These are phyloP conservation scores for Kurtzmaniella quercitrusa DNA, from an alignment of 1,139 yeast species.

Conservation along the genomic window DNA sequence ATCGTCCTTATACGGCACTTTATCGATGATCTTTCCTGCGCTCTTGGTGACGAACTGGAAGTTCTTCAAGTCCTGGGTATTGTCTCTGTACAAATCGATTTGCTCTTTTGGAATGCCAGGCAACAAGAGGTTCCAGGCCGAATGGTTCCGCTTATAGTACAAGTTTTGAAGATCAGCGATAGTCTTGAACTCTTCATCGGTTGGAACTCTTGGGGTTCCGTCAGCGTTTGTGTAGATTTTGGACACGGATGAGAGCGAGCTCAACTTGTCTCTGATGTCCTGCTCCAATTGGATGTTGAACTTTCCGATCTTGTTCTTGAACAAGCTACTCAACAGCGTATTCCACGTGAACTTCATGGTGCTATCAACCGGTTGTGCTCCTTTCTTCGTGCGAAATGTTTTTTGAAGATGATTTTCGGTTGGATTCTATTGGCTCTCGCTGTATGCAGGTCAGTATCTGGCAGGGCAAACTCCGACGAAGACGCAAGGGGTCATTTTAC, in stretches of 20 bases:
- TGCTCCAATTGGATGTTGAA: slow-evolving; percentile 42
- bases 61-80: slow-evolving; percentile 59
- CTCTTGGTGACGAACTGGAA: slow-evolving; percentile 62
- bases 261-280: slow-evolving; percentile 41
- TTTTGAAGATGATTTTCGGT: slow-evolving; percentile 13
- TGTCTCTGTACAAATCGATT: slow-evolving; percentile 56
- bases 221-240: slow-evolving; percentile 70
- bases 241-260: slow-evolving; percentile 51
- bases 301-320: slow-evolving; percentile 36
- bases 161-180: slow-evolving; percentile 70
- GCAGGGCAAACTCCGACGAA: too few relatives aligned
- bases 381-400: slow-evolving; percentile 5
- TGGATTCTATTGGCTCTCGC: slow-evolving; percentile 15
- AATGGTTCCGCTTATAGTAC: slow-evolving; percentile 56
- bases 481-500: too few relatives aligned
- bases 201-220: slow-evolving; percentile 71
- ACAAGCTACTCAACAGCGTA: slow-evolving; percentile 37
- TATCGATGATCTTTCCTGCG: slow-evolving; percentile 68
- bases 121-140: slow-evolving; percentile 58
- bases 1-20: slow-evolving; percentile 79
- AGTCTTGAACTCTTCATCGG: slow-evolving; percentile 68
- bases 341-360: slow-evolving; percentile 44
- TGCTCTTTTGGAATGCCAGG: slow-evolving; percentile 53
- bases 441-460: neutral
- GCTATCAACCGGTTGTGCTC: slow-evolving; percentile 3